These are phyloP conservation scores for Aspergillus sp. DNA, from an alignment of 2,329 filamentous ascomycete species.

Conservation along the genomic window DNA sequence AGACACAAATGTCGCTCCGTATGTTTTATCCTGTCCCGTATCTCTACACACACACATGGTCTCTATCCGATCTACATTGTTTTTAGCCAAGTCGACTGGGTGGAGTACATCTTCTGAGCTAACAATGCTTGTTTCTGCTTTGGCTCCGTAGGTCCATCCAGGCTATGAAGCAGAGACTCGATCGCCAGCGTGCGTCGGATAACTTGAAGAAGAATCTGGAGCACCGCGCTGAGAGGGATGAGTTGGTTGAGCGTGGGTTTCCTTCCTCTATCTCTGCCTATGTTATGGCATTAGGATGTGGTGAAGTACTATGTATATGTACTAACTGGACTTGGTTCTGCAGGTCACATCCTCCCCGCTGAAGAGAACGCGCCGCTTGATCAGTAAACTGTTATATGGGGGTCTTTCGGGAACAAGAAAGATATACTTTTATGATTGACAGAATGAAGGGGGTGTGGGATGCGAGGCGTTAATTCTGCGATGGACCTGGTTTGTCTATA, in stretches of 20 bases:
- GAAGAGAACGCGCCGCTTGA: neutral
- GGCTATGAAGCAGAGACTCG: conserved; percentile 61
- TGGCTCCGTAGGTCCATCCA: conserved; percentile 56
- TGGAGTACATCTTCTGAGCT: neutral
- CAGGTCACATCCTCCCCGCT: conserved; percentile 67
- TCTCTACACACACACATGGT: neutral
- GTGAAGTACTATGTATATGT: neutral
- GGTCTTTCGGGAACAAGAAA: neutral
- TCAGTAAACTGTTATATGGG: neutral
- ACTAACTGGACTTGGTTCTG: conserved; percentile 3
- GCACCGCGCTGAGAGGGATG: conserved; percentile 66
- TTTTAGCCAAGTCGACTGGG: too few species aligned
- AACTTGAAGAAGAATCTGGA: conserved; percentile 64
- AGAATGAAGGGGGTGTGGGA: neutral
- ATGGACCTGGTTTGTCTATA: neutral
- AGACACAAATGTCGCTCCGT: conserved; percentile 67
- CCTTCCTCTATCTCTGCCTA: neutral
- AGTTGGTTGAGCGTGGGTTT: conserved; percentile 73
- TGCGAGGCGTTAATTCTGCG: neutral
- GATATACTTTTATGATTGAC: neutral
- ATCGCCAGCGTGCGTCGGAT: conserved; percentile 63
- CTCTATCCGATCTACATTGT: too few species aligned
- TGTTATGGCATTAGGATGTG: neutral
- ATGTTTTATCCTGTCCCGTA: conserved; percentile 25
- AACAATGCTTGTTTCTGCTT: neutral